A percentile compares a stretch with the other conserved stretches of the same genome.
phyloP scores from a whole-genome alignment of 345 rosid species.

The Bruguiera gymnorhiza region DNA sequence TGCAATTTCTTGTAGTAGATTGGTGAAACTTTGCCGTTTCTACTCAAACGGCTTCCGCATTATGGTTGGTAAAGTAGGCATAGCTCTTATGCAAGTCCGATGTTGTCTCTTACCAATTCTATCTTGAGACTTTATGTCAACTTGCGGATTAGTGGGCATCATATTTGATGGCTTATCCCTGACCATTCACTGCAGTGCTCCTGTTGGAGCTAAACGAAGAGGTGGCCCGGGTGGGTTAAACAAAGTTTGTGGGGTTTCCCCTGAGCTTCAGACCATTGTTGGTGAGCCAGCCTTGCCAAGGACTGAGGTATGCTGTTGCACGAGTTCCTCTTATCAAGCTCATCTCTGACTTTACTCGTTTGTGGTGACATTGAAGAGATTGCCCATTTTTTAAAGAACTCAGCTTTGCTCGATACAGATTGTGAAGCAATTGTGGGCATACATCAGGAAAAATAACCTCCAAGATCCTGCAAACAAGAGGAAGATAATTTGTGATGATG shows the following conservation, averaged over 20 bases:
- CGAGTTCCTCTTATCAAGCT: not conserved
- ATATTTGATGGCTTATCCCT: not conserved
- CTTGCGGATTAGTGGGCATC: not conserved
- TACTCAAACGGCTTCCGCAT: no score
- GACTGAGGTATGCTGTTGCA: conserved; percentile 55
- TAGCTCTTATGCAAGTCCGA: no score
- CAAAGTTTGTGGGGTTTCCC: conserved; percentile 94
- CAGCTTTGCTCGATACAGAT: conserved; percentile 44
- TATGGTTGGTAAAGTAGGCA: no score
- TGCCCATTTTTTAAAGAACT: conserved; percentile 7
- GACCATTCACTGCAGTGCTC: conserved; percentile 46
- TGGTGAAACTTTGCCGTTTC: no score
- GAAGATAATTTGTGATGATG: conserved; percentile 94
- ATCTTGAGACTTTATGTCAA: not conserved
- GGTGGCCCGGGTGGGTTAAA: conserved; percentile 95
- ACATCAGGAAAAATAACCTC: conserved; percentile 92
- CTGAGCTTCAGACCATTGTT: conserved; percentile 82
- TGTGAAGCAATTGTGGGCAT: conserved; percentile 96
- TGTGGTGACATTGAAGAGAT: not conserved
- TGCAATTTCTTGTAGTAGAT: no score
- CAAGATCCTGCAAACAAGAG: conserved; percentile 98
- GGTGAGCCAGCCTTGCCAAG: conserved; percentile 96
- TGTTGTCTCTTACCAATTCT: not conserved
- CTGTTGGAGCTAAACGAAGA: conserved; percentile 73
- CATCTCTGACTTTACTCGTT: not conserved